Conservation (phyloP, 495 filamentous ascomycete species). For the Neurospora pannonica region DNA sequence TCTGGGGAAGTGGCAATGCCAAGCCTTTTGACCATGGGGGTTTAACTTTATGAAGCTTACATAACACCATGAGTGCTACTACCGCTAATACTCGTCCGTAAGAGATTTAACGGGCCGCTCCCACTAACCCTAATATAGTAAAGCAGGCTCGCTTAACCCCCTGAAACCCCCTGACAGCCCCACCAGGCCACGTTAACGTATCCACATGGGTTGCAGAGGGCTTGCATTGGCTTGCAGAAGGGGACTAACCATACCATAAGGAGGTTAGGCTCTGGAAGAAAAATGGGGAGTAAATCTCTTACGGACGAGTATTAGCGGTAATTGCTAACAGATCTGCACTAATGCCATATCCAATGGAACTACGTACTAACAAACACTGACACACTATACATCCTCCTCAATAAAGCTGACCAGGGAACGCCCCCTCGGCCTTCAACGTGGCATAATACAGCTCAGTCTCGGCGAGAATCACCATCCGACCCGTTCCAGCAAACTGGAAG, state of each 20-base stretch:
- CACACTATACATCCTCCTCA: neutral
- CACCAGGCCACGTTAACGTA: too few species aligned
- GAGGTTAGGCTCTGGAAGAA: too few species aligned
- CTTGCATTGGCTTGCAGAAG: too few species aligned
- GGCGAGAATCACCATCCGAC: conserved; percentile 40
- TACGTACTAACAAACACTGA: neutral
- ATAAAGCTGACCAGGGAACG: conserved; percentile 14
- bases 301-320: too few species aligned
- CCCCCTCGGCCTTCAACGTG: conserved; percentile 36
- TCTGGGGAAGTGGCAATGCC: neutral
- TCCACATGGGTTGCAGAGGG: too few species aligned
- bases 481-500: conserved; percentile 49
- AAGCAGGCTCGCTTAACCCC: too few species aligned
- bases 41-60: neutral
- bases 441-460: conserved; percentile 43
- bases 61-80: neutral
- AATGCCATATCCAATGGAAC: neutral
- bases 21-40: neutral
- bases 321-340: neutral
- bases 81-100: too few species aligned
- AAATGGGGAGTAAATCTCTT: too few species aligned
- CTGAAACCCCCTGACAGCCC: too few species aligned
- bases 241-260: too few species aligned
- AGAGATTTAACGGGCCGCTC: too few species aligned
- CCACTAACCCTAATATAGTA: too few species aligned